These are phyloP conservation scores for Paradendryphiella salina DNA, from an alignment of 2,329 filamentous ascomycete species.

Conservation along the genomic window DNA sequence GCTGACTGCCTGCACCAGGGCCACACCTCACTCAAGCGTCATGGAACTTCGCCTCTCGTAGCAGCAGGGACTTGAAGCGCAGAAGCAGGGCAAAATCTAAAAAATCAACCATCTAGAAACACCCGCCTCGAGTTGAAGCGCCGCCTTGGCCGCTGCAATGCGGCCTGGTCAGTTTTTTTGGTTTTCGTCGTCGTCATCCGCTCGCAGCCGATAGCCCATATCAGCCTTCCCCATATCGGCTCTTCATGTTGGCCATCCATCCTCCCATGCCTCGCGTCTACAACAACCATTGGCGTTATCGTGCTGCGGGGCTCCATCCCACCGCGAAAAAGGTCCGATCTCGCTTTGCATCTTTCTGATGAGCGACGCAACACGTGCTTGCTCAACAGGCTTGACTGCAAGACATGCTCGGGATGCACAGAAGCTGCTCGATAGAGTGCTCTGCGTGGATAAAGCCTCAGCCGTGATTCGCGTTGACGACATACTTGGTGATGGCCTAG, in stretches of 20 bases:
- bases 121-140: no score
- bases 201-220: conserved; percentile 33
- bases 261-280: conserved; percentile 33
- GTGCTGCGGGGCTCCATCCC: conserved; percentile 28
- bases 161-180: neutral
- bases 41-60: conserved; percentile 11
- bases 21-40: conserved; percentile 16
- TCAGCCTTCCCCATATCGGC: conserved; percentile 13
- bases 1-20: conserved; percentile 15
- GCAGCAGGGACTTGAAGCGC: conserved; percentile 13
- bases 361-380: conserved; percentile 18
- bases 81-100: conserved; percentile 18
- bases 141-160: neutral
- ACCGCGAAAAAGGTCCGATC: conserved; percentile 30
- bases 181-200: conserved; percentile 22
- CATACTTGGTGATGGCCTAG: conserved; percentile 49
- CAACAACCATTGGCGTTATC: conserved; percentile 41
- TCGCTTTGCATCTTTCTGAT: conserved; percentile 25
- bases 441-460: conserved; percentile 39
- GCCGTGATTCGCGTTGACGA: conserved; percentile 44
- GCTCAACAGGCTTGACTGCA: conserved; percentile 8
- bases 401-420: conserved; percentile 15
- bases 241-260: conserved; percentile 21
- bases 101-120: no score
- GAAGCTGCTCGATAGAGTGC: neutral